Base-by-base conservation (phyloP, 73 alveolate genomes). In the Paraurostyla sp. region DNA sequence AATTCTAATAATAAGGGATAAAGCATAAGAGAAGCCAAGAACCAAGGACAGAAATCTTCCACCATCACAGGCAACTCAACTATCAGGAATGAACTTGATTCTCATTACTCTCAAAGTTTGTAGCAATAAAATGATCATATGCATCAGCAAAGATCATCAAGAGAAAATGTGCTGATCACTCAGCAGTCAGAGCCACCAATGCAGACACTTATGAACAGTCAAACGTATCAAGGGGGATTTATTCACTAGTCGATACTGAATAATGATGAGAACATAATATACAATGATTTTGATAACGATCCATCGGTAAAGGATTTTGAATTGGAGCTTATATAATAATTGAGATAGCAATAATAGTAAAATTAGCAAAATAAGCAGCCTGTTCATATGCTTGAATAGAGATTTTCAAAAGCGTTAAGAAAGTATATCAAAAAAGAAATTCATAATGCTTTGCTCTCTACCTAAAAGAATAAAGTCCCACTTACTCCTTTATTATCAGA, bases 361-460 rank as follows among this genome's bases (percentile, higher is more conserved):
- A 13, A 38, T 13, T 30, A 38, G 20, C 6, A 11, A 65, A 65
- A 15, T 40, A 65, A 40, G 76, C 51, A 25, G 23, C 35, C 18
- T 65, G 18, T n/a, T n/a, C n/a, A n/a, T n/a, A n/a, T n/a, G 50
- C 71, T 73, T 7, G 87, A 50, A 45, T 48, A 73, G 32, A 42
- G 32, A 6, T 73, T 73, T 45, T 48, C 87, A 0, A 73, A 73
- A 50, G 87, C 87, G 0, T 27, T 73, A n/a, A 42, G 52, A 22
- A 73, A 50, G 20, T 73, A 48, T 73, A 73, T 73, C 13, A 73
- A 50, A 27, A 73, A 73, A 29, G 87, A 73, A 33, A 45, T 73
- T 48, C 87, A 73, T 23, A 32, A 25, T 11, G 82, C 82, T 38
- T 40, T 65, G 16, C 38, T 65, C 7, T 65, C 82, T 7, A 73